These are phyloP conservation scores for Hordeum vulgare DNA, from an alignment of 176 grass and related monocot genomes.

Conservation along the genomic window DNA sequence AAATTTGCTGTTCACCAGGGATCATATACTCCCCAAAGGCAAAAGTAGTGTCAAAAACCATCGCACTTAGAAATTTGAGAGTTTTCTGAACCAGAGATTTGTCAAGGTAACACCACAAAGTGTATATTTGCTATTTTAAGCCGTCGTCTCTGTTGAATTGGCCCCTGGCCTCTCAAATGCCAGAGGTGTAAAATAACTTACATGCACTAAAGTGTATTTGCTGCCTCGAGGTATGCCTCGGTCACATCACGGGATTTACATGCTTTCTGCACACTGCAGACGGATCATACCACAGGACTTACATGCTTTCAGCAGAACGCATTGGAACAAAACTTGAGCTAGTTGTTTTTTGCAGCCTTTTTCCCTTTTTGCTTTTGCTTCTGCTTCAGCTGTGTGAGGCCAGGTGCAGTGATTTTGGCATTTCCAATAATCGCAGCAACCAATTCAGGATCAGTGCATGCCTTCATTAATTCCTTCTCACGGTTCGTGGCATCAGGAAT, in stretches of 20 bases:
- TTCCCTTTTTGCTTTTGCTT: conserved; percentile 86
- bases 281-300: not conserved
- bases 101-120: not conserved
- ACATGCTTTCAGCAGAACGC: not conserved
- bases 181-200: not conserved
- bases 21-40: no score
- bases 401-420: conserved; percentile 80
- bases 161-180: not conserved
- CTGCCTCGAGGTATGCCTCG: not conserved
- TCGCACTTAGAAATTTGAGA: not conserved
- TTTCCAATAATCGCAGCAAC: conserved; percentile 86
- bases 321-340: conserved; percentile 12
- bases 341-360: conserved; percentile 38
- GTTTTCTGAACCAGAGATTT: not conserved
- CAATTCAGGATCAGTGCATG: conserved; percentile 91
- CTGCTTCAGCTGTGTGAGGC: conserved; percentile 78
- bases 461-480: conserved; percentile 93
- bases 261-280: not conserved
- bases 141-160: not conserved
- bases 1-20: no score
- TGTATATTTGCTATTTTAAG: not conserved
- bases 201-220: not conserved
- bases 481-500: conserved; percentile 63
- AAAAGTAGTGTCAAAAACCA: not conserved
- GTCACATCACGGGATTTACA: conserved; percentile 12